Evolutionary conservation across 495 filamentous ascomycete species (phyloP).

Genomic region (Pseudoneurospora amorphoporcata): DNA sequence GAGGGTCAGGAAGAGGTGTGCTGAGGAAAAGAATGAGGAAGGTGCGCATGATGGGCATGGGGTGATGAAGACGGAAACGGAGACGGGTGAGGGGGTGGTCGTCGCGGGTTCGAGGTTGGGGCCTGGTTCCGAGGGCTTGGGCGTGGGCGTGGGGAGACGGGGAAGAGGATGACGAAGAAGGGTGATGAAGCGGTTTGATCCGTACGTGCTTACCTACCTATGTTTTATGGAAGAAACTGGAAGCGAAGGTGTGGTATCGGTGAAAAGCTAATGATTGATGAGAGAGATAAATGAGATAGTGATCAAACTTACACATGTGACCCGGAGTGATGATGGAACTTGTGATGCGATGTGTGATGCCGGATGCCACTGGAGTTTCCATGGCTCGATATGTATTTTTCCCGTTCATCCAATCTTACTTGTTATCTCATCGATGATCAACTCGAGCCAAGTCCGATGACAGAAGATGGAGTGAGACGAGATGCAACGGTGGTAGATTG

Average conservation of each 20-base stretch:
- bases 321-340: not conserved
- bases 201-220: too few relatives aligned
- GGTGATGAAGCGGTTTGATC: not conserved
- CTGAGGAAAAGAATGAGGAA: not conserved
- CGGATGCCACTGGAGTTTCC: not conserved
- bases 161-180: not conserved
- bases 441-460: not conserved
- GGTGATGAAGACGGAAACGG: not conserved
- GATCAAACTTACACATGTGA: too few relatives aligned
- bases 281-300: too few relatives aligned
- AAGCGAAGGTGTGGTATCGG: too few relatives aligned
- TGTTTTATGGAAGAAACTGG: too few relatives aligned
- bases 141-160: not conserved
- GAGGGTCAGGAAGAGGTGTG: conserved; percentile 6
- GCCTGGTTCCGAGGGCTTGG: not conserved
- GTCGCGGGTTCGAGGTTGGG: not conserved
- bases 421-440: not conserved
- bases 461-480: not conserved
- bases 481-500: not conserved
- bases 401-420: too few relatives aligned
- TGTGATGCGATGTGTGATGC: not conserved
- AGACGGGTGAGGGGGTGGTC: not conserved
- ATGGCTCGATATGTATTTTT: too few relatives aligned
- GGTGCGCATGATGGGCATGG: not conserved
- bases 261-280: too few relatives aligned